Base-by-base conservation (phyloP, 2,329 filamentous ascomycete species). In the Phoma herbarum region DNA sequence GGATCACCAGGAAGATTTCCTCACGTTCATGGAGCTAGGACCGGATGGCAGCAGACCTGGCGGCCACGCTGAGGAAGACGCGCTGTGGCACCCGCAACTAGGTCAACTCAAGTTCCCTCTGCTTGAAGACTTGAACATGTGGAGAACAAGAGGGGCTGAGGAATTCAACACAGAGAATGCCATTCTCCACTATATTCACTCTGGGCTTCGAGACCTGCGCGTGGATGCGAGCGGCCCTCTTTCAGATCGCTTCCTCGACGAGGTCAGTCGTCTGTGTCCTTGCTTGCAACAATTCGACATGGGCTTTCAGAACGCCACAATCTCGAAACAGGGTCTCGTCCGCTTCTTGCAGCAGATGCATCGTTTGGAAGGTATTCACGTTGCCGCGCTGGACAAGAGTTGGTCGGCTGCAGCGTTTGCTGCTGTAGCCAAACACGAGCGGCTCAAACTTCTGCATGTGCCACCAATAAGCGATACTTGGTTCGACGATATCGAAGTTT, bases 361-460 rank as follows among this genome's bases (percentile, higher is more conserved):
- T 35, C 20, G 11, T 28, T 29, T 55, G 11, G 28, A 28, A 33
- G 44, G 37, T 6, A 33, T 55, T 0, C 45, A 55, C 28, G 29
- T 55, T 8, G 52, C 45, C 33, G 37, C 37, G 11, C 28, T 49
- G 28, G 45, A 44, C 12, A 25, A 22, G 7, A 33, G 45, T 18
- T 55, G 44, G 52, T 48, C 52, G 2, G 28, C 22, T 4, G 45
- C 42, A 20, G 28, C 45, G 8, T 43, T 55, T 18, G n/a, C 39
- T 6, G 45, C 44, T 4, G 35, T 48, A 16, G 45, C 52, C 7
- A 49, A 9, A 23, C 44, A 29, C 18, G 44, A 44, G 16, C 44
- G 29, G 12, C n/a, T 55, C 10, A 10, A 43, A 29, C 37, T 54
- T 11, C 44, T 54, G 1, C 52, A 54, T 26, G 37, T 54, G 8